Evolutionary conservation across 2,329 filamentous ascomycete genomes (phyloP), one percentile per base, ranked within the genome.

Genomic region (Aspergillus arachidicola): DNA sequence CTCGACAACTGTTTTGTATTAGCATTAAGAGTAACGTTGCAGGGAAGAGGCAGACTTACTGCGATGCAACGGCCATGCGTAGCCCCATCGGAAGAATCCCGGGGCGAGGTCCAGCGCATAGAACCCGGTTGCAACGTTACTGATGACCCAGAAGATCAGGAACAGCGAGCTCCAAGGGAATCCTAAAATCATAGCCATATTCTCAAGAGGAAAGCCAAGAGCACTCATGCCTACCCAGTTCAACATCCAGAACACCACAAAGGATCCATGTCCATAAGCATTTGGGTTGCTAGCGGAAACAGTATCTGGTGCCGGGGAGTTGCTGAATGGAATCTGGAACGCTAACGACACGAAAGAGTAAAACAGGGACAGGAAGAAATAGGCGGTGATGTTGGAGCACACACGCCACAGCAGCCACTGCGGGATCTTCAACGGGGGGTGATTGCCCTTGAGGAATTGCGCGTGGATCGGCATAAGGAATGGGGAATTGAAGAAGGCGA

Each of bases 141-240:
- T 84, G 61, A 90, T 87, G 48, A 90, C 86, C 87, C 86, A 89
- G 69, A 89, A 89, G 61, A 90, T 88, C 2, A 91, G 75, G 82
- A 87, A 91, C 0, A 89, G 72, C 0, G 86, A 82, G 58, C 81
- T 84, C 86, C 86, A 90, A 0, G 86, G 87, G 68, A 84, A 79
- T 0, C 86, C 87, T 5, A 90, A 77, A 2, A 89, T 69, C 84
- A 89, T 89, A 0, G 85, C 85, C 32, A 87, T 83, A 68, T 90
- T 90, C 76, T 90, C 87, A 69, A 86, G 88, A 0, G 87, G 86
- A 2, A 90, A 75, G 0, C 87, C 88, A 1, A 90, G 70, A 0
- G 87, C 87, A 10, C 81, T 79, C 87, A 90, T 90, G 10, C 87
- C 87, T 0, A 85, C 78, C 73, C 83, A 89, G 61, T 89, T 88